Base-by-base conservation (phyloP, 768 basidiomycete species). In the Amanita rubescens region DNA sequence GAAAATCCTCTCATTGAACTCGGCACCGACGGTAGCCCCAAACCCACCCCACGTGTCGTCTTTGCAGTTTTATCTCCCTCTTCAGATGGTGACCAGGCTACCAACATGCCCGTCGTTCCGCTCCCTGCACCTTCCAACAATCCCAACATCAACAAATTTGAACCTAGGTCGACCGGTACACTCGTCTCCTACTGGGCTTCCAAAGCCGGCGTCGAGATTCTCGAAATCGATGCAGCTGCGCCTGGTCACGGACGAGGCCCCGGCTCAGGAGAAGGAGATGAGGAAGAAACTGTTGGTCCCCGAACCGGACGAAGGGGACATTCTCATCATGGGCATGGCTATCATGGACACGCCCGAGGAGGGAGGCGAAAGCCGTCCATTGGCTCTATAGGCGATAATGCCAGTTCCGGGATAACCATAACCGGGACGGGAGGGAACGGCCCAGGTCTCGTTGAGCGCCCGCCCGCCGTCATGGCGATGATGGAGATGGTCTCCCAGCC, bases 401-500 rank as follows among this genome's bases (percentile, higher is more conserved):
- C n/a, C n/a, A n/a, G n/a, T n/a, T n/a, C n/a, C n/a, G n/a, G n/a
- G n/a, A n/a, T n/a, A n/a, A n/a, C n/a, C n/a, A n/a, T n/a, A n/a
- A n/a, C n/a, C n/a, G 50, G 5, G 47, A 51, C 14, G 34, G 53
- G 14, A 30, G 58, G 64, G 17, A 17, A 48, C 5, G 27, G 32
- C 3, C 35, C 20, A 35, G 34, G 78, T 2, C 73, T 90, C 39
- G 89, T 90, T 47, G 89, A 90, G 63, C 80, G 87, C 17, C 86
- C 87, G 0, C 78, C 85, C 8, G 84, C 87, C 1, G 85, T 88
- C 44, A 80, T 82, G 75, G 82, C 85, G 3, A 87, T 90, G 86
- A 88, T 87, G 85, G 84, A 84, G 57, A 79, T 80, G 66, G 76
- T 87, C 8, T 73, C 83, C 19, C 84, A 87, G 58, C 84, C 86